These are phyloP conservation scores for Madurella mycetomatis DNA, from an alignment of 2,329 filamentous ascomycete genomes.

Conservation along the genomic window DNA sequence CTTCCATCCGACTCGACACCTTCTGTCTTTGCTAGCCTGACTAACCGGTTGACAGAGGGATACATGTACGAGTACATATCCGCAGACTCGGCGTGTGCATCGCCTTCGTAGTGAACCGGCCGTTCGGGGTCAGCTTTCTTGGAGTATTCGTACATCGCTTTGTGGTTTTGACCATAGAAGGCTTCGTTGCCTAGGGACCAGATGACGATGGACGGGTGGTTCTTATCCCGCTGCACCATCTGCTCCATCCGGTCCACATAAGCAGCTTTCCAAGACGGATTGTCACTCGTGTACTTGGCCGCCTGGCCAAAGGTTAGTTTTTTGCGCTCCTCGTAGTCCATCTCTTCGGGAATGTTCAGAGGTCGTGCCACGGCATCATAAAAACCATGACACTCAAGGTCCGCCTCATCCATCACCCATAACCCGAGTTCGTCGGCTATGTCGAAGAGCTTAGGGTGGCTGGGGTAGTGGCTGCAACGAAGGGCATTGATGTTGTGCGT, in stretches of 20 bases:
- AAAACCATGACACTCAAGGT: conserved; percentile 52
- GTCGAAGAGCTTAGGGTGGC: conserved; percentile 55
- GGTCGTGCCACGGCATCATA: conserved; percentile 47
- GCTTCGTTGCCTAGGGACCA: conserved; percentile 73
- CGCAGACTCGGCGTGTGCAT: conserved; percentile 52
- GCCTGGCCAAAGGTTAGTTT: conserved; percentile 50
- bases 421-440: conserved; percentile 62
- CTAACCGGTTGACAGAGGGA: conserved; percentile 48
- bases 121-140: conserved; percentile 54
- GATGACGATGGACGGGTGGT: conserved; percentile 65
- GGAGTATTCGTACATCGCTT: conserved; percentile 61
- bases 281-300: conserved; percentile 57
- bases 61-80: conserved; percentile 70
- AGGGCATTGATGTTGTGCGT: conserved; percentile 66
- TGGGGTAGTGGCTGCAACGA: conserved; percentile 64
- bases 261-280: conserved; percentile 55
- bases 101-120: conserved; percentile 64
- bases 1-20: conserved; percentile 40
- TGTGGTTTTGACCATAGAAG: conserved; percentile 65
- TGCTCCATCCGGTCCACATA: conserved; percentile 65
- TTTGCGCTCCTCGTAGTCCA: conserved; percentile 59
- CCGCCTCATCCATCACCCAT: conserved; percentile 53
- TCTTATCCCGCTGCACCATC: conserved; percentile 64
- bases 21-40: conserved; percentile 40
- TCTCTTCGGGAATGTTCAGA: conserved; percentile 48